These are phyloP conservation scores for Nemania sp. DNA, from an alignment of 2,329 filamentous ascomycete species.

Conservation along the genomic window DNA sequence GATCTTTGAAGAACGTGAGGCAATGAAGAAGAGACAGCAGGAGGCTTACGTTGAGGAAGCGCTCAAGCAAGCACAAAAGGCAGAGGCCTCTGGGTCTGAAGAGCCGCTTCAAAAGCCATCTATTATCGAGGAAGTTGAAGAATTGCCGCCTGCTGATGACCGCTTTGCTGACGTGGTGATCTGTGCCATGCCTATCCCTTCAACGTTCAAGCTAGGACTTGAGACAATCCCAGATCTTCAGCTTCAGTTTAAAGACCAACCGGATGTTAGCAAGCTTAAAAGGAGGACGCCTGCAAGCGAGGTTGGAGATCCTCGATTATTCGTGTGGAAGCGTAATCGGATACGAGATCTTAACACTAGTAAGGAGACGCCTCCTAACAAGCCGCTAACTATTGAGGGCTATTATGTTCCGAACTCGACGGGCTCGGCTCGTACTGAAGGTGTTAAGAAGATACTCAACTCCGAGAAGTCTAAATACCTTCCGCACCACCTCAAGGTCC, in stretches of 20 bases:
- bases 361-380: conserved; percentile 48
- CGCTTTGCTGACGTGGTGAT: conserved; percentile 63
- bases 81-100: conserved; percentile 50
- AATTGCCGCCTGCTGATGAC: conserved; percentile 56
- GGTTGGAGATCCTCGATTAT: conserved; percentile 64
- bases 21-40: conserved; percentile 76
- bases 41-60: conserved; percentile 61
- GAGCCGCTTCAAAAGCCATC: conserved; percentile 45
- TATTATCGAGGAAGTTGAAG: conserved; percentile 47
- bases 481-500: conserved; percentile 96
- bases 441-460: conserved; percentile 94
- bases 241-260: conserved; percentile 60
- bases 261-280: conserved; percentile 62
- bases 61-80: conserved; percentile 53
- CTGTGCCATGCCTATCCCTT: conserved; percentile 60
- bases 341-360: conserved; percentile 67
- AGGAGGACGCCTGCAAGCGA: conserved; percentile 60
- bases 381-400: conserved; percentile 64
- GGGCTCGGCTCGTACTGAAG: conserved; percentile 90
- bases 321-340: conserved; percentile 69
- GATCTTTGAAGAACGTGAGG: conserved; percentile 52
- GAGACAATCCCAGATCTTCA: conserved; percentile 59
- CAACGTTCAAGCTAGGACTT: conserved; percentile 60
- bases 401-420: conserved; percentile 88
- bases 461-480: conserved; percentile 98